A percentile compares a stretch with the other conserved stretches of the same genome.
Conservation (phyloP, 2,329 filamentous ascomycete species). For the Pochonia chlamydosporia region DNA sequence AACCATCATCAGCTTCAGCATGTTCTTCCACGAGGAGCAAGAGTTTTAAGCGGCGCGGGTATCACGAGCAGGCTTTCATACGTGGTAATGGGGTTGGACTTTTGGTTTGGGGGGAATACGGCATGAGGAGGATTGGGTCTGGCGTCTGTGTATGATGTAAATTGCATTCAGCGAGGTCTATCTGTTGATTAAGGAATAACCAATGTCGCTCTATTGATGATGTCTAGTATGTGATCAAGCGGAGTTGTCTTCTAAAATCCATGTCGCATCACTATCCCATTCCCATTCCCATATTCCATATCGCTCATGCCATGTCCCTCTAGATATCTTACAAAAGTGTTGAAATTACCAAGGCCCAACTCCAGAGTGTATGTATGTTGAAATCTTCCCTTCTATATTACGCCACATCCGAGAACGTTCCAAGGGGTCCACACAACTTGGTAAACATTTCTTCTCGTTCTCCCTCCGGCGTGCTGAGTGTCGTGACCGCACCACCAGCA, state of each 20-base stretch:
- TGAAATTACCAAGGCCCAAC: neutral
- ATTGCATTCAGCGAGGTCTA: neutral
- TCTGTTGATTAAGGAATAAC: neutral
- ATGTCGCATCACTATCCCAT: too few relatives aligned
- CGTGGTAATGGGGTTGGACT: too few relatives aligned
- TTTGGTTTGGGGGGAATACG: neutral
- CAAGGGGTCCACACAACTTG: slow-evolving; percentile 57
- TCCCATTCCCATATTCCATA: neutral
- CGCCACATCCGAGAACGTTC: slow-evolving; percentile 38
- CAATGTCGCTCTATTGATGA: neutral
- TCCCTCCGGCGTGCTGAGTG: slow-evolving; percentile 69
- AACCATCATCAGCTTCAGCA: slow-evolving; percentile 94
- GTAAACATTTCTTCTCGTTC: slow-evolving; percentile 90
- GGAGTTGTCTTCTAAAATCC: neutral
- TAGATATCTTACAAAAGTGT: too few relatives aligned
- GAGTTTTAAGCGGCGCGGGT: slow-evolving; percentile 61
- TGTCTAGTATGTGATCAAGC: neutral
- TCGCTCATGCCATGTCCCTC: too few relatives aligned
- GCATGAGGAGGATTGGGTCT: neutral
- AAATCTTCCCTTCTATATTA: slow-evolving; percentile 8
- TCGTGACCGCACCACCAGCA: slow-evolving; percentile 85
- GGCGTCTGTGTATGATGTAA: neutral
- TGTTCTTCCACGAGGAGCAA: slow-evolving; percentile 98
- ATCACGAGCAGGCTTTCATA: too few relatives aligned
- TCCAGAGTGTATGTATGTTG: neutral